Conservation (phyloP, 768 basidiomycete species). For the Hemileccinum rubropunctum region DNA sequence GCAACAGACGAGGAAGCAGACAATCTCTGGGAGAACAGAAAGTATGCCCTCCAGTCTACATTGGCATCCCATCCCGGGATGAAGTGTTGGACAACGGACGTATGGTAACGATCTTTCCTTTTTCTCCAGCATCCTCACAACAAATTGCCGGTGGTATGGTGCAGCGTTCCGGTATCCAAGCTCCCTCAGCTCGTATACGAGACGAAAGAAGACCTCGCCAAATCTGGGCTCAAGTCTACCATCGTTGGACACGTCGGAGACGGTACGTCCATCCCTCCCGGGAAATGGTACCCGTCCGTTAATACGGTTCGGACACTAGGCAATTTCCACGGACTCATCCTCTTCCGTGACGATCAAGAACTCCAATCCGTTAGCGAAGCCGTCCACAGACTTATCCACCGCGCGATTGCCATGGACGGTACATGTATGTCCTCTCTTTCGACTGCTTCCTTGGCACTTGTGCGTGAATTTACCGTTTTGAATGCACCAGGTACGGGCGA, state of each 20-base stretch:
- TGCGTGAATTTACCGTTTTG: background rate
- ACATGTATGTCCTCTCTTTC: constrained; percentile 51
- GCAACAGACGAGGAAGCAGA: constrained; percentile 72
- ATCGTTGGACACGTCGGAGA: constrained; percentile 84
- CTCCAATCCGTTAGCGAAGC: constrained; percentile 51
- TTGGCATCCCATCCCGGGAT: constrained; percentile 60
- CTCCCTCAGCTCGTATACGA: constrained; percentile 70
- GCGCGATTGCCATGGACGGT: constrained; percentile 72
- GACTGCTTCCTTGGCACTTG: background rate
- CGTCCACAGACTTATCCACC: constrained; percentile 67
- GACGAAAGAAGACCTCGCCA: constrained; percentile 73
- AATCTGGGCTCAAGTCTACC: constrained; percentile 57
- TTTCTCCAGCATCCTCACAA: background rate
- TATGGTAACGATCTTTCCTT: constrained; percentile 59
- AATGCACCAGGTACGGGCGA: constrained; percentile 66
- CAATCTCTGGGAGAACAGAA: constrained; percentile 81
- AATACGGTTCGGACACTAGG: constrained; percentile 25
- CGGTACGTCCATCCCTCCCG: constrained; percentile 48
- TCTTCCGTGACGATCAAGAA: constrained; percentile 61
- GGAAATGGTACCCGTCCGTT: background rate
- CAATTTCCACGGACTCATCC: constrained; percentile 48
- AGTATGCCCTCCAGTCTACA: constrained; percentile 76
- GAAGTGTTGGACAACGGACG: constrained; percentile 85
- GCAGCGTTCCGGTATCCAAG: constrained; percentile 65
- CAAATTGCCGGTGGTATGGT: background rate